These are phyloP conservation scores for Neocallimastix lanati DNA, from an alignment of 192 early-diverging fungal species.

Conservation along the genomic window DNA sequence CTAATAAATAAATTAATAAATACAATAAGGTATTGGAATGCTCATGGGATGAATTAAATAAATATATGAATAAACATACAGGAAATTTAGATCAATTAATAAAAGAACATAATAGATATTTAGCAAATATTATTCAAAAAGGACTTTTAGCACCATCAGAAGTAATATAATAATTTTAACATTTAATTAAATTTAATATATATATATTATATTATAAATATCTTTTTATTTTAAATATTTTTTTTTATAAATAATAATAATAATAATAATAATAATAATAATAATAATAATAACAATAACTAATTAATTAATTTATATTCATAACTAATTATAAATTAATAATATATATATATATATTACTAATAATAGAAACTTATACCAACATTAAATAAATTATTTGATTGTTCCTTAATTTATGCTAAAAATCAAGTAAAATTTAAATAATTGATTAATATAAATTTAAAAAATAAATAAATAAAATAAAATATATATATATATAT, in stretches of 20 bases:
- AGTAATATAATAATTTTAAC: not conserved
- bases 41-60: conserved; percentile 65
- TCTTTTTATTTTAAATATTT: not conserved
- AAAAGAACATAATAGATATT: conserved; percentile 56
- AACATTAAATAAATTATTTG: not conserved
- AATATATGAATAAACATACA: conserved; percentile 26
- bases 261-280: conserved; percentile 4
- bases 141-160: conserved; percentile 30
- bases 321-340: conserved; percentile 1
- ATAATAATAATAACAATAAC: conserved; percentile 8
- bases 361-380: not conserved
- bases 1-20: not conserved
- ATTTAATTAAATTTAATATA: too few species aligned
- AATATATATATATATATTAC: conserved; percentile 1
- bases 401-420: not conserved
- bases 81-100: conserved; percentile 68
- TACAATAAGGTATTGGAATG: conserved; percentile 51
- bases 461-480: too few species aligned
- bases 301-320: too few species aligned
- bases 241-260: conserved; percentile 2
- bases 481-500: too few species aligned
- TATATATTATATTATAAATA: too few species aligned
- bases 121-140: conserved; percentile 43
- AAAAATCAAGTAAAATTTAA: not conserved
- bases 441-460: too few species aligned